A percentile compares a stretch with the other conserved stretches of the same genome.
These are phyloP conservation scores for Talaromyces sp. DNA, from an alignment of 2,329 filamentous ascomycete genomes.

Conservation along the genomic window DNA sequence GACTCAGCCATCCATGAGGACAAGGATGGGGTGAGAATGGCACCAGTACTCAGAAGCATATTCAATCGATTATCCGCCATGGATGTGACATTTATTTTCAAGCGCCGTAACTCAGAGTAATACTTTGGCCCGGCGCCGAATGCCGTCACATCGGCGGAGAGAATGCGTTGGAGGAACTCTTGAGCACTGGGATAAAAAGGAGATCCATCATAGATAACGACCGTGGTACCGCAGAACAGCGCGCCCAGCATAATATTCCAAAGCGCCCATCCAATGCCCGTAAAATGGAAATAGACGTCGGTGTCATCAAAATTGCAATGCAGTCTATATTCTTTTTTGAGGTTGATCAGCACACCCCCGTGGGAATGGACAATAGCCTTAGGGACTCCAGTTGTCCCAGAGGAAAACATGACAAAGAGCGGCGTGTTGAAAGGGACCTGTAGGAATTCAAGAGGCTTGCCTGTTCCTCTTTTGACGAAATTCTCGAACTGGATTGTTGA, in stretches of 20 bases:
- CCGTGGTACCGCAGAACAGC: conserved; percentile 40
- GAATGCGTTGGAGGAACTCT: background rate
- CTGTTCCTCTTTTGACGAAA: background rate
- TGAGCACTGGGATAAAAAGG: conserved; percentile 38
- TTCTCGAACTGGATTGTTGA: background rate
- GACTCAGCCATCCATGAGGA: conserved; percentile 28
- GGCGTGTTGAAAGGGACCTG: conserved; percentile 38
- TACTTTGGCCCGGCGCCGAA: conserved; percentile 8
- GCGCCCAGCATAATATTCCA: conserved; percentile 46
- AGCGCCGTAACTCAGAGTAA: background rate
- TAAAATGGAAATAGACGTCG: conserved; percentile 46
- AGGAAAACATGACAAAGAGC: conserved; percentile 44
- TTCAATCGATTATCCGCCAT: background rate
- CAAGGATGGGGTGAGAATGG: conserved; percentile 2
- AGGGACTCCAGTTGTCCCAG: conserved; percentile 44
- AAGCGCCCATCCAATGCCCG: conserved; percentile 48
- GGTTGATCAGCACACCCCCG: conserved; percentile 39
- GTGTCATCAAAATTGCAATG: conserved; percentile 42
- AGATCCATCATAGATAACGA: conserved; percentile 45
- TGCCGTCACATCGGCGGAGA: conserved; percentile 39
- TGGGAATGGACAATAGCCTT: conserved; percentile 48
- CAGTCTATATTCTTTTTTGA: conserved; percentile 43
- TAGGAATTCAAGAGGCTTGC: background rate
- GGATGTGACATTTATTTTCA: background rate
- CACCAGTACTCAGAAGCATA: conserved; percentile 5